These are phyloP conservation scores for Sphagnum fallax DNA, from an alignment of 228 moss, liverwort and hornwort species.

Conservation along the genomic window DNA sequence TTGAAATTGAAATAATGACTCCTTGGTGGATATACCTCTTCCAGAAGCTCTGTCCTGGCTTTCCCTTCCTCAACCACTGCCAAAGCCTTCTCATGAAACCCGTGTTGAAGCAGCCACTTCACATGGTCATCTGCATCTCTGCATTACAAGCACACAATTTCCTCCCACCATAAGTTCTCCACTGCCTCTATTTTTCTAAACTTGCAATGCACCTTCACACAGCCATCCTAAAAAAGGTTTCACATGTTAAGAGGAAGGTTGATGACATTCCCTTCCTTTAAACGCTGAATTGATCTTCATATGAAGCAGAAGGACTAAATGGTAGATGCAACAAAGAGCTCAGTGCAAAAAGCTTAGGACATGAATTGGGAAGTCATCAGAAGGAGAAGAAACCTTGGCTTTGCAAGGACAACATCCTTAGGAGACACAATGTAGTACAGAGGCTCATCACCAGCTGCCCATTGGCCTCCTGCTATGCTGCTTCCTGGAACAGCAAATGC, in stretches of 20 bases:
- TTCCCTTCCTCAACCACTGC: constrained; percentile 90
- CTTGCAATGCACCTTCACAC: neutral
- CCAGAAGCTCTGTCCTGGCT: constrained; percentile 82
- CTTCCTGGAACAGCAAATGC: constrained; percentile 44
- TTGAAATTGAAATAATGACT: neutral
- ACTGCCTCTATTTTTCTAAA: neutral
- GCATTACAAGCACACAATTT: constrained; percentile 9
- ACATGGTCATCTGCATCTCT: constrained; percentile 98
- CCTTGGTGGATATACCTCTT: constrained; percentile 54
- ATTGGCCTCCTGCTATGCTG: constrained; percentile 75
- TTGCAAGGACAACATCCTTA: constrained; percentile 92
- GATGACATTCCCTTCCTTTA: no score
- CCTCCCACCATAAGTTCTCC: neutral
- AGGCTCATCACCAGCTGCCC: constrained; percentile 85
- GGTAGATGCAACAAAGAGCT: no score
- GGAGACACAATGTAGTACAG: constrained; percentile 92
- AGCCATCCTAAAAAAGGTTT: neutral
- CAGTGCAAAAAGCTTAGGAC: no score
- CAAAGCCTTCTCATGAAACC: constrained; percentile 87
- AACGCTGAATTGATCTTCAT: no score
- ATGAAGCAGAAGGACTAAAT: no score
- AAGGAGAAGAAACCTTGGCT: constrained; percentile 61
- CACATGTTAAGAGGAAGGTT: neutral
- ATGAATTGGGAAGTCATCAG: no score
- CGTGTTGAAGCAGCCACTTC: constrained; percentile 85